phyloP scores from a whole-genome alignment of 2,329 filamentous ascomycete genomes.

The Diaporthe australafricana region DNA sequence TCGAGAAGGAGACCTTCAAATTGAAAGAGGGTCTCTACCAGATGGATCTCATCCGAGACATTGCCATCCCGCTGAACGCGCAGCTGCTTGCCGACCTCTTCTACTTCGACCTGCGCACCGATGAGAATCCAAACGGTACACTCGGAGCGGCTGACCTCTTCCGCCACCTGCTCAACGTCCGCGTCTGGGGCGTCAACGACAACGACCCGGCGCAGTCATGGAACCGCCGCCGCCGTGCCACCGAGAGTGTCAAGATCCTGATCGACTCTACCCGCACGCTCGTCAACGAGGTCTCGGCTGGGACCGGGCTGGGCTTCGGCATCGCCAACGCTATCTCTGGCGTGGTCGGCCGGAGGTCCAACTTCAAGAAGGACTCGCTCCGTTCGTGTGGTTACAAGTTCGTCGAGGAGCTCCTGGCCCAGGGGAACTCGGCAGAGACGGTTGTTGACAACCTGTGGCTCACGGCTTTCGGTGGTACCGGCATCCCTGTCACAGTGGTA shows the following conservation, averaged over 20 bases:
- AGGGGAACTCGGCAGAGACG: constrained; percentile 30
- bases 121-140: constrained; percentile 62
- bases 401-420: constrained; percentile 50
- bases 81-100: constrained; percentile 67
- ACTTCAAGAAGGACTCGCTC: constrained; percentile 50
- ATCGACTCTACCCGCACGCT: constrained; percentile 53
- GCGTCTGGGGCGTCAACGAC: constrained; percentile 60
- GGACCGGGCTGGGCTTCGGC: background rate
- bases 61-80: constrained; percentile 69
- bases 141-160: constrained; percentile 56
- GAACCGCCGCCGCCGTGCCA: constrained; percentile 56
- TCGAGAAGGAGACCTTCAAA: constrained; percentile 52
- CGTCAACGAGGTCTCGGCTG: constrained; percentile 49
- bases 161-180: constrained; percentile 54
- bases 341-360: constrained; percentile 43
- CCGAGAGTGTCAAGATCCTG: constrained; percentile 51
- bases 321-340: background rate
- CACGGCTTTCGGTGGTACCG: constrained; percentile 54
- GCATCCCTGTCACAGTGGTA: constrained; percentile 52
- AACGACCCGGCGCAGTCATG: constrained; percentile 59
- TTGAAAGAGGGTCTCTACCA: constrained; percentile 52
- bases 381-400: constrained; percentile 53
- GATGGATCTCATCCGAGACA: constrained; percentile 59
- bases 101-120: constrained; percentile 67
- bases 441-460: constrained; percentile 53